These are phyloP conservation scores for Alternaria brassicicola DNA, from an alignment of 2,329 filamentous ascomycete genomes.

Conservation along the genomic window DNA sequence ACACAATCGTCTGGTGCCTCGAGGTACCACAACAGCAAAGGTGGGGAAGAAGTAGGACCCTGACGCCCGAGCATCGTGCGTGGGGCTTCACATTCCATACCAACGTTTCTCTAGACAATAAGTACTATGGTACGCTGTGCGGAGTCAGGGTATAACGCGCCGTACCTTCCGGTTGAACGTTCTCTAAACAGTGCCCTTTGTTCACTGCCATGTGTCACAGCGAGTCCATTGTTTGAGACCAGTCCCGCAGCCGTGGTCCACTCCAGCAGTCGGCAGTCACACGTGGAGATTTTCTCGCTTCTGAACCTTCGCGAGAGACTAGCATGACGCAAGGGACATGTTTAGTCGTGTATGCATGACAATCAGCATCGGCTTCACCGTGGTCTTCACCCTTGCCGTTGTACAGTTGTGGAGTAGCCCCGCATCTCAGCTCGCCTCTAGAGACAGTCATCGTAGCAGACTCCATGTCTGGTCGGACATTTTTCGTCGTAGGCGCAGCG, in stretches of 20 bases:
- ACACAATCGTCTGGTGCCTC: conserved; percentile 9
- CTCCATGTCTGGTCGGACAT: conserved; percentile 4
- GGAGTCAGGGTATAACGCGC: not conserved
- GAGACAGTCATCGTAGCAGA: conserved; percentile 7
- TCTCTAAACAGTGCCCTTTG: not conserved
- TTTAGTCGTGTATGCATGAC: conserved; percentile 1
- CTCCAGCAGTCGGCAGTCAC: not conserved
- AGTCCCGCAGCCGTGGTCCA: not conserved
- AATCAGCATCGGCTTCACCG: not conserved
- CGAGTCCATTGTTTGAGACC: not conserved
- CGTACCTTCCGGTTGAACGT: not conserved
- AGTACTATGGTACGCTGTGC: not conserved
- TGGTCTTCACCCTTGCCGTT: not conserved
- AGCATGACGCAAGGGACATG: conserved; percentile 9
- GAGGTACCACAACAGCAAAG: not conserved
- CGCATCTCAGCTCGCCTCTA: conserved; percentile 11
- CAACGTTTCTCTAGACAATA: not conserved
- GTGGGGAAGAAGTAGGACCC: conserved; percentile 7
- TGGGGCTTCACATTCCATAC: not conserved
- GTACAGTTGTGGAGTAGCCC: conserved; percentile 6
- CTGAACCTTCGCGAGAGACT: conserved; percentile 1
- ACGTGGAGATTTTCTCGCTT: conserved; percentile 5
- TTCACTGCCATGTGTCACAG: not conserved
- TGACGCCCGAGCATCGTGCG: not conserved
- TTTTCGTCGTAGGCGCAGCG: conserved; percentile 1